Percentiles rank a stretch among this genome's conserved stretches.
These are phyloP conservation scores for barley (Hordeum vulgare) DNA, from an alignment of 176 grass and related monocot genomes.

Conservation along the genomic window MorexV3_pseudomolecules_assembly NC_058522.1:28271589-28272088, in stretches of 20 bases:
- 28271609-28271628: conserved; percentile 43
- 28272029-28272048: not conserved
- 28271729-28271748: conserved; percentile 24
- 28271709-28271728: not conserved
- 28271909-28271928: not conserved
- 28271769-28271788: conserved; percentile 36
- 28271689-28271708: conserved; percentile 23
- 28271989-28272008: not conserved
- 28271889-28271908: not conserved
- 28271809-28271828: not conserved
- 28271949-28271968: conserved; percentile 6
- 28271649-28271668: not conserved
- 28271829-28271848: conserved; percentile 6
- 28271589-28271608: conserved; percentile 48
- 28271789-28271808: conserved; percentile 4
- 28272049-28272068: not conserved
- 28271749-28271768: conserved; percentile 1
- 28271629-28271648: conserved; percentile 29
- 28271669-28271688: conserved; percentile 10
- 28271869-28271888: not conserved
- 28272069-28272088: not conserved
- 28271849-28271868: not conserved
- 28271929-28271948: not conserved
- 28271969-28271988: not conserved
- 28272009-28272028: not conserved